Percentiles rank a stretch among this genome's conserved stretches.
phyloP scores from a whole-genome alignment of 169 alveolate genomes.

The Cryptosporidium parvum region DNA sequence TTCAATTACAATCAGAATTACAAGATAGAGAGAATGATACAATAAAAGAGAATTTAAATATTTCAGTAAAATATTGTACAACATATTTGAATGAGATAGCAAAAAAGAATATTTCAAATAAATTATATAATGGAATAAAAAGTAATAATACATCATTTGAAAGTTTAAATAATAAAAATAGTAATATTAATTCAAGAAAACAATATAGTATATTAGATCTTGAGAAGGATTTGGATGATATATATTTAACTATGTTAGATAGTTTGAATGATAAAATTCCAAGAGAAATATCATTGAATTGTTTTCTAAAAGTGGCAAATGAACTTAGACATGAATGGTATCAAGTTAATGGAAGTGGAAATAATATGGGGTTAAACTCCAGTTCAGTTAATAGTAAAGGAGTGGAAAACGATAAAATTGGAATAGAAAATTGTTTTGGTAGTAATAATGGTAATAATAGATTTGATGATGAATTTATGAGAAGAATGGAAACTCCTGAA shows the following conservation, averaged over 20 bases:
- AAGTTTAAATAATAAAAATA: slow-evolving; percentile 3
- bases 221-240: slow-evolving; percentile 58
- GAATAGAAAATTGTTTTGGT: slow-evolving; percentile 56
- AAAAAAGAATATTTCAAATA: slow-evolving; percentile 25
- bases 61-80: slow-evolving; percentile 47
- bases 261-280: slow-evolving; percentile 44
- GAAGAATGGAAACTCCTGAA: slow-evolving; percentile 66
- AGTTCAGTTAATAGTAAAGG: background rate
- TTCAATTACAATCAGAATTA: slow-evolving; percentile 17
- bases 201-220: slow-evolving; percentile 37
- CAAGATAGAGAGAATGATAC: slow-evolving; percentile 22
- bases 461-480: slow-evolving; percentile 20
- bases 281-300: slow-evolving; percentile 44
- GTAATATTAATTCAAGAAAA: background rate
- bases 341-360: background rate
- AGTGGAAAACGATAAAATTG: slow-evolving; percentile 2
- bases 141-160: slow-evolving; percentile 16
- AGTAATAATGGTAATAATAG: background rate
- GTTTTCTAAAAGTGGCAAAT: slow-evolving; percentile 60
- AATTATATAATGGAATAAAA: slow-evolving; percentile 8
- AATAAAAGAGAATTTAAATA: slow-evolving; percentile 20
- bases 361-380: background rate
- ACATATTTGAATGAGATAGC: slow-evolving; percentile 55
- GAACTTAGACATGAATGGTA: slow-evolving; percentile 62
- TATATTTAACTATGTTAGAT: slow-evolving; percentile 21